Conservation (phyloP, 148 eudicot genomes). For the Simmondsia chinensis region DNA sequence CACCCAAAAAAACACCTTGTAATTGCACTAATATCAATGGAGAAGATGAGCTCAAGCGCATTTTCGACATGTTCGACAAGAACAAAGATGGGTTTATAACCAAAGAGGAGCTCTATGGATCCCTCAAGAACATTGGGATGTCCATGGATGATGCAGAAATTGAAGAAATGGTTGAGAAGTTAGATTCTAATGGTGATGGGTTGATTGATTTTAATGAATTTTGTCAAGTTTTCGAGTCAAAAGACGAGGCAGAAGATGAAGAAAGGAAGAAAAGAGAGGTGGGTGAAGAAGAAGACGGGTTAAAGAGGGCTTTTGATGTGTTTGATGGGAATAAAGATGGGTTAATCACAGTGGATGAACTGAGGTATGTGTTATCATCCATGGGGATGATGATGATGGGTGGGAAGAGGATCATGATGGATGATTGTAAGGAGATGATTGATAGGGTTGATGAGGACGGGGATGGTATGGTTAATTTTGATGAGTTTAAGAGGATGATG, state of each 20-base stretch:
- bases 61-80: constrained; percentile 72
- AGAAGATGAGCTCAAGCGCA: constrained; percentile 25
- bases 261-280: neutral
- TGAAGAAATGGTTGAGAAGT: constrained; percentile 40
- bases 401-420: constrained; percentile 26
- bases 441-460: constrained; percentile 67
- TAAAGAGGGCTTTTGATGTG: constrained; percentile 59
- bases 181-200: constrained; percentile 64
- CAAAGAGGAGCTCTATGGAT: constrained; percentile 44
- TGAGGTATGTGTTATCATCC: constrained; percentile 44
- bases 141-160: constrained; percentile 28
- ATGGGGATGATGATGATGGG: constrained; percentile 56
- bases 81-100: constrained; percentile 70
- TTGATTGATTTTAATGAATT: constrained; percentile 67
- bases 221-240: constrained; percentile 26
- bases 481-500: constrained; percentile 64
- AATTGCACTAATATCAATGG: neutral
- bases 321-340: constrained; percentile 70
- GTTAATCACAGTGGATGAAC: constrained; percentile 43
- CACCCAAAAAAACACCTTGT: constrained; percentile 5
- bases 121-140: constrained; percentile 57
- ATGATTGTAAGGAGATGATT: constrained; percentile 62
- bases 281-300: constrained; percentile 11
- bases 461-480: constrained; percentile 70
- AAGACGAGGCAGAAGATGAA: neutral